Evolutionary conservation across 371 early-diverging fungal species (phyloP).

Genomic region (Haplosporangium sp.): DNA sequence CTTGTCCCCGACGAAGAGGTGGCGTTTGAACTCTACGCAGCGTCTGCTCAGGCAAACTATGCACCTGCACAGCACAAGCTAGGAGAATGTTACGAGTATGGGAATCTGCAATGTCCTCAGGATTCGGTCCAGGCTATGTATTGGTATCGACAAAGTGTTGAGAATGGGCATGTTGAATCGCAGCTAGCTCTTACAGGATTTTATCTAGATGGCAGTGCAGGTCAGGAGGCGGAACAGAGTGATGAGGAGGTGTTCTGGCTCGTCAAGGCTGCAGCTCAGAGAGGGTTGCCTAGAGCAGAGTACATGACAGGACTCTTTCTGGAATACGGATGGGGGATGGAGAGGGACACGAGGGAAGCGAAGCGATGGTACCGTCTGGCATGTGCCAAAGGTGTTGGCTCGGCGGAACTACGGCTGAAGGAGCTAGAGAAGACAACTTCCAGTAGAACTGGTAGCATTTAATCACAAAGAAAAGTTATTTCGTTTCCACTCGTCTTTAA

Average conservation of each 20-base stretch:
- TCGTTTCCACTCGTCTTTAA: too few relatives aligned
- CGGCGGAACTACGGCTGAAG: slow-evolving; percentile 41
- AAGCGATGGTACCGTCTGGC: slow-evolving; percentile 52
- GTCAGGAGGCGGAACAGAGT: slow-evolving; percentile 41
- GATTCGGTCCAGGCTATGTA: slow-evolving; percentile 49
- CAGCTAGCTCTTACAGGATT: slow-evolving; percentile 48
- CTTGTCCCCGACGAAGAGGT: slow-evolving; percentile 53
- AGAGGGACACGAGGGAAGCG: slow-evolving; percentile 27
- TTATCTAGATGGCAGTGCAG: slow-evolving; percentile 50
- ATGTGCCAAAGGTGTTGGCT: slow-evolving; percentile 50
- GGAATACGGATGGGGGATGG: slow-evolving; percentile 44
- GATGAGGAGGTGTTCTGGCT: slow-evolving; percentile 46
- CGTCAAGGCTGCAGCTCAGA: slow-evolving; percentile 40
- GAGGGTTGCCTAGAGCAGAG: slow-evolving; percentile 50
- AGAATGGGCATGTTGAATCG: slow-evolving; percentile 51
- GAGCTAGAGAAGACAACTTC: slow-evolving; percentile 22
- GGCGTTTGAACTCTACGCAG: slow-evolving; percentile 50
- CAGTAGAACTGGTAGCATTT: too few relatives aligned
- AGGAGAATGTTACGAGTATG: slow-evolving; percentile 53
- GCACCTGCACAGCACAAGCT: slow-evolving; percentile 53
- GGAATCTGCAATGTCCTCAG: slow-evolving; percentile 30
- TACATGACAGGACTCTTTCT: slow-evolving; percentile 53
- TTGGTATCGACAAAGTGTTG: slow-evolving; percentile 49
- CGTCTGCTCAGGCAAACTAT: slow-evolving; percentile 50
- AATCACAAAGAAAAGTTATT: too few relatives aligned